Evolutionary conservation across 2,329 filamentous ascomycete species (phyloP), one percentile per base, ranked within the genome.

Genomic region (Fusarium ramigenum): DNA sequence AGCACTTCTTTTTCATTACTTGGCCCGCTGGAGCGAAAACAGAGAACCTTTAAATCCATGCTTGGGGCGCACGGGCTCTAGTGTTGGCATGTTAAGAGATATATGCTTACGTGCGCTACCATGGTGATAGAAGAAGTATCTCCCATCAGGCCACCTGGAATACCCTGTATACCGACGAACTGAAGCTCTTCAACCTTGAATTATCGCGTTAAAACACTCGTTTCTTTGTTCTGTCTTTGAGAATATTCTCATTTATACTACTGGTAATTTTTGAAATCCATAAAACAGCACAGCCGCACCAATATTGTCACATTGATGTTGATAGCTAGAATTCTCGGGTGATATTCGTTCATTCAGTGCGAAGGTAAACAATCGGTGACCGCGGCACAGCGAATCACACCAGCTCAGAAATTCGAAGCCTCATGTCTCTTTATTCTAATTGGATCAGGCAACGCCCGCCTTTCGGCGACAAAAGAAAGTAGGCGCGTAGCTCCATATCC

Each of bases 61-160:
- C 16, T 18, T 36, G 34, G 34, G 9, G 34, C 34, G 34, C 34
- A 36, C 16, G 34, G 16, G 34, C 34, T 36, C 34, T 5, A 5
- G 3, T 1, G 1, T 9, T 36, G 34, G 16, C 11, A 18, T 23
- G 23, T 9, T 50, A 23, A 23, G 16, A 34, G 11, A 2, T 34
- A 50, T 30, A 7, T 19, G 11, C 0, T 0, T 4, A 15, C 23
- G 2, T 4, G 1, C 0, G 5, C 0, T 2, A 5, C 0, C 1
- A 0, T 1, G 1, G 30, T 4, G 1, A 2, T 9, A 0, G 4
- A 1, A 7, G 8, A 34, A 2, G 30, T 50, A 50, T 5, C 1
- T 2, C 5, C 9, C 0, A 50, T 23, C 47, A 34, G 2, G 0
- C 1, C 5, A 5, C 3, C 2, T 3, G 11, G 6, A 7, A 15